Evolutionary conservation across 352 stramenopile species (phyloP).

Genomic region (Nothophytophthora sp.): DNA sequence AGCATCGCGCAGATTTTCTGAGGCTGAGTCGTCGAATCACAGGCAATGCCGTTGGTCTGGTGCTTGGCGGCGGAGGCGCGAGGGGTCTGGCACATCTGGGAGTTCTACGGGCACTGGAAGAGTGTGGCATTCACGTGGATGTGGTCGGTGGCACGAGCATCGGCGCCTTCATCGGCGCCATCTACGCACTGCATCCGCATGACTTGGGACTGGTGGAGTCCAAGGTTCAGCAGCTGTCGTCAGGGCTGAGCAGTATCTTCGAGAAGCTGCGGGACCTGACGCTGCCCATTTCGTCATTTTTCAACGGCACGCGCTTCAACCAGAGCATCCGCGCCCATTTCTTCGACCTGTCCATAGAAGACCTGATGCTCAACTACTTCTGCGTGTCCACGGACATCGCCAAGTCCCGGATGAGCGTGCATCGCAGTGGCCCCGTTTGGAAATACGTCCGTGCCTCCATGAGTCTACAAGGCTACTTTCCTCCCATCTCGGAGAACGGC

Average conservation of each 20-base stretch:
- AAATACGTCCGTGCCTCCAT: slow-evolving; percentile 93
- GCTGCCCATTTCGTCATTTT: slow-evolving; percentile 89
- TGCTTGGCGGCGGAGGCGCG: slow-evolving; percentile 93
- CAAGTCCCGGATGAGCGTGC: slow-evolving; percentile 85
- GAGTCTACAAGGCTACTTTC: slow-evolving; percentile 91
- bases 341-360: slow-evolving; percentile 81
- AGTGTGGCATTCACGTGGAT: slow-evolving; percentile 93
- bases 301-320: slow-evolving; percentile 88
- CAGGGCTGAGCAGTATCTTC: slow-evolving; percentile 64
- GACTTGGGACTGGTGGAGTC: slow-evolving; percentile 56
- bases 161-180: slow-evolving; percentile 81
- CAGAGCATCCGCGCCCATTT: slow-evolving; percentile 69
- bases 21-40: slow-evolving; percentile 91
- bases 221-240: slow-evolving; percentile 61
- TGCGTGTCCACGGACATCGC: slow-evolving; percentile 93
- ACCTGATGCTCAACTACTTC: slow-evolving; percentile 93
- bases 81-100: slow-evolving; percentile 94
- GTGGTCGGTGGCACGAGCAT: slow-evolving; percentile 94
- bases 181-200: slow-evolving; percentile 81
- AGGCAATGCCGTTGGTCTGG: slow-evolving; percentile 91
- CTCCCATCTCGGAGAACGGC: slow-evolving; percentile 87
- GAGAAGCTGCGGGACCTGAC: slow-evolving; percentile 87
- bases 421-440: slow-evolving; percentile 86
- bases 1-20: slow-evolving; percentile 75
- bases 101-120: slow-evolving; percentile 91